phyloP scores from a whole-genome alignment of 2,329 filamentous ascomycete genomes.

The Alternaria sp. region DNA sequence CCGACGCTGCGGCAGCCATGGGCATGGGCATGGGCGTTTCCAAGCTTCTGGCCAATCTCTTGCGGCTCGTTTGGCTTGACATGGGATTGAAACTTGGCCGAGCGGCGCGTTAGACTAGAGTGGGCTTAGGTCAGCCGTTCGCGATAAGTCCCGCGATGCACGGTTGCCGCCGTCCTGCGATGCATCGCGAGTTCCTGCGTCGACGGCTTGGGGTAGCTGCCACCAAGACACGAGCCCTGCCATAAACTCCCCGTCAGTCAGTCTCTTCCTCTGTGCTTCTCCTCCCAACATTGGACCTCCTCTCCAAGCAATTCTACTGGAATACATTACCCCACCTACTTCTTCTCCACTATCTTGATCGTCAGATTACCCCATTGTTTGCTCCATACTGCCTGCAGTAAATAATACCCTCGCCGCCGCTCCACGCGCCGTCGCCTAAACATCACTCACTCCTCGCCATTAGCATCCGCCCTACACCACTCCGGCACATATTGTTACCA shows the following conservation, averaged over 20 bases:
- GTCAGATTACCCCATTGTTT: slow-evolving; percentile 33
- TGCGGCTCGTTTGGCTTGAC: slow-evolving; percentile 22
- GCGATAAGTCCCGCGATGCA: slow-evolving; percentile 41
- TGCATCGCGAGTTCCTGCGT: slow-evolving; percentile 47
- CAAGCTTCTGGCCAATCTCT: slow-evolving; percentile 17
- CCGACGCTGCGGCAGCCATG: slow-evolving; percentile 5
- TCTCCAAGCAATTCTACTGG: slow-evolving; percentile 14
- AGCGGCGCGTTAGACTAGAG: slow-evolving; percentile 22
- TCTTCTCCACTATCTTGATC: slow-evolving; percentile 24
- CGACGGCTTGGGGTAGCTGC: slow-evolving; percentile 34
- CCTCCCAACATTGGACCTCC: slow-evolving; percentile 17
- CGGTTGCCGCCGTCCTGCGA: slow-evolving; percentile 34
- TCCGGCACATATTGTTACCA: slow-evolving; percentile 52
- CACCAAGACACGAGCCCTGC: slow-evolving; percentile 30
- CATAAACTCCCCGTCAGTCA: slow-evolving; percentile 24
- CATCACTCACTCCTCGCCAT: slow-evolving; percentile 19
- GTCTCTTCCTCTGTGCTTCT: slow-evolving; percentile 19
- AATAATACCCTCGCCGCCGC: slow-evolving; percentile 36
- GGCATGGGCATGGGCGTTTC: neutral
- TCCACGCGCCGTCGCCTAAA: slow-evolving; percentile 29
- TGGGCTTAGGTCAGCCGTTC: slow-evolving; percentile 18
- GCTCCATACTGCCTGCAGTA: slow-evolving; percentile 29
- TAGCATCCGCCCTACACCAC: slow-evolving; percentile 14
- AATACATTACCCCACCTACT: slow-evolving; percentile 13
- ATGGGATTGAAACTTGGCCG: slow-evolving; percentile 26